phyloP scores from a whole-genome alignment of 2,329 filamentous ascomycete genomes.

The Hansfordia pulvinata region DNA sequence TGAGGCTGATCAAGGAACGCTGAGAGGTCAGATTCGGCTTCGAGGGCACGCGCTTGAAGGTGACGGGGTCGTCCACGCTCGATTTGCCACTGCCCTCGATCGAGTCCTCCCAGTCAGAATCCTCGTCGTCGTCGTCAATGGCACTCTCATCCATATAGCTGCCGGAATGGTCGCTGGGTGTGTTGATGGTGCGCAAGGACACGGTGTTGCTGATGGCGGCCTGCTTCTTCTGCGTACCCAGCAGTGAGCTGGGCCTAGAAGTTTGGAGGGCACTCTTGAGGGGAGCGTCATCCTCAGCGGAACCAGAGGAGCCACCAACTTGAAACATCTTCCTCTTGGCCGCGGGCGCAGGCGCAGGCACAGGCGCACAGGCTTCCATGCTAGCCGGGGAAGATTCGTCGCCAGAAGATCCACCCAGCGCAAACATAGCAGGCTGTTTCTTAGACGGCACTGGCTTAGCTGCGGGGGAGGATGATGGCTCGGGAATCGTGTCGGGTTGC shows the following conservation, averaged over 20 bases:
- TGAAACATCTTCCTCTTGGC: conserved; percentile 35
- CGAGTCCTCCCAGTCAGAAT: conserved; percentile 49
- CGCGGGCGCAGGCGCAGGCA: too few relatives aligned
- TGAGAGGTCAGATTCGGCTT: conserved; percentile 72
- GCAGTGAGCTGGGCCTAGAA: conserved; percentile 25
- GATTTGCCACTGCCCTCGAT: conserved; percentile 73
- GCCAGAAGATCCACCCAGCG: conserved; percentile 65
- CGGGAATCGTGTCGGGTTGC: conserved; percentile 46
- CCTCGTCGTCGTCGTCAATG: conserved; percentile 59
- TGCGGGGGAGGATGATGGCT: conserved; percentile 39
- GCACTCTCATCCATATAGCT: conserved; percentile 69
- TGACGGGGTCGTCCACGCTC: conserved; percentile 63
- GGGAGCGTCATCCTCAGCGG: conserved; percentile 63
- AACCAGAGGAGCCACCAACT: conserved; percentile 42
- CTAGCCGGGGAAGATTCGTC: conserved; percentile 59
- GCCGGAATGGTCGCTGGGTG: conserved; percentile 40
- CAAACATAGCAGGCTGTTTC: conserved; percentile 49
- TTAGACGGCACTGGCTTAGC: conserved; percentile 57
- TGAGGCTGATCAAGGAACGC: conserved; percentile 77
- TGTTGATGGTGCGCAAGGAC: conserved; percentile 52
- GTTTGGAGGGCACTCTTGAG: conserved; percentile 40
- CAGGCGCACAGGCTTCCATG: conserved; percentile 24
- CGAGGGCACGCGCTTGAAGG: conserved; percentile 88
- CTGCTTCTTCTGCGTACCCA: conserved; percentile 51
- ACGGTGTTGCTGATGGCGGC: conserved; percentile 73